Conservation (phyloP, 2,329 filamentous ascomycete species). For the Sarocladium oryzae region DNA sequence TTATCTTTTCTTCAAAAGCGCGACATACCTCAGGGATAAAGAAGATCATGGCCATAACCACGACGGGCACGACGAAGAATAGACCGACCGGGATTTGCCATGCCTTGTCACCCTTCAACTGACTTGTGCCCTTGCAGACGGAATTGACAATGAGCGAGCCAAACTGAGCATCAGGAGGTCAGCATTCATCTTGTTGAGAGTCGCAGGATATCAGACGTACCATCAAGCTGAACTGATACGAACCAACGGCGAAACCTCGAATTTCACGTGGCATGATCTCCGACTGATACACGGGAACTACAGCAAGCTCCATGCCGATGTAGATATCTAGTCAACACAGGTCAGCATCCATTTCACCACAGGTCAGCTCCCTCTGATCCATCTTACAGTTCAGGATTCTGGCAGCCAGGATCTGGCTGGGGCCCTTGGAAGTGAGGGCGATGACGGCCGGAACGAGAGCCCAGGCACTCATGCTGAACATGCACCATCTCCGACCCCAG, state of each 20-base stretch:
- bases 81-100: slow-evolving; percentile 28
- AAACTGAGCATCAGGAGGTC: slow-evolving; percentile 3
- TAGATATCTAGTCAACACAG: slow-evolving; percentile 18
- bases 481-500: slow-evolving; percentile 27
- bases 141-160: slow-evolving; percentile 16
- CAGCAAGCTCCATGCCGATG: slow-evolving; percentile 32
- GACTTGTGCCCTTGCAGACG: slow-evolving; percentile 22
- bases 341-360: no score
- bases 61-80: slow-evolving; percentile 25
- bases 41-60: slow-evolving; percentile 20
- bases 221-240: slow-evolving; percentile 21
- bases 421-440: slow-evolving; percentile 22
- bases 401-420: slow-evolving; percentile 26
- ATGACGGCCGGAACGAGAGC: slow-evolving; percentile 26
- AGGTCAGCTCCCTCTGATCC: no score
- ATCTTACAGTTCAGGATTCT: slow-evolving; percentile 24
- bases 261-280: slow-evolving; percentile 23
- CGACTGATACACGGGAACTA: slow-evolving; percentile 27
- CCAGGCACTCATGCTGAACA: slow-evolving; percentile 30
- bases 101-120: slow-evolving; percentile 20
- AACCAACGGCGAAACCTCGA: slow-evolving; percentile 25
- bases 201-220: slow-evolving; percentile 11
- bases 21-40: slow-evolving; percentile 23
- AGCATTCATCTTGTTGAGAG: neutral
- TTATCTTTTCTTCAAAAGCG: no score